Conservation (phyloP, 2,329 filamentous ascomycete species). For the Rhynchosporium secalis region DNA sequence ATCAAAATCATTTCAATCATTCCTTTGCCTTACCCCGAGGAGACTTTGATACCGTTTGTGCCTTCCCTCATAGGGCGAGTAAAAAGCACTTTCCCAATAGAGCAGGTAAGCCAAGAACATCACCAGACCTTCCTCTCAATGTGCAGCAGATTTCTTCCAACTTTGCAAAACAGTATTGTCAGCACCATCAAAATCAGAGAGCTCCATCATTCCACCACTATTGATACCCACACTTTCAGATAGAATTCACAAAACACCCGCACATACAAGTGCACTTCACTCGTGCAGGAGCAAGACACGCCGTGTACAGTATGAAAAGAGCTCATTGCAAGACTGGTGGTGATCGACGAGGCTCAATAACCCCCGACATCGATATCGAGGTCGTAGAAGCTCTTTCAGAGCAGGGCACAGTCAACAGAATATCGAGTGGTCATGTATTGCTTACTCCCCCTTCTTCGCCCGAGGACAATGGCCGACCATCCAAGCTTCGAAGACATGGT, state of each 20-base stretch:
- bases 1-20: constrained; percentile 20
- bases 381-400: constrained; percentile 11
- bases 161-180: neutral
- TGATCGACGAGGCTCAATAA: constrained; percentile 10
- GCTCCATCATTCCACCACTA: constrained; percentile 14
- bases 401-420: constrained; percentile 14
- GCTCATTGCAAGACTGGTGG: constrained; percentile 21
- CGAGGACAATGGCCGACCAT: constrained; percentile 34
- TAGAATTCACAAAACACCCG: neutral
- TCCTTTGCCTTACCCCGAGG: neutral
- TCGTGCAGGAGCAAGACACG: neutral
- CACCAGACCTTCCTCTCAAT: neutral
- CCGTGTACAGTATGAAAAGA: constrained; percentile 30
- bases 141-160: neutral
- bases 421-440: constrained; percentile 20
- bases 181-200: neutral
- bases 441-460: constrained; percentile 34
- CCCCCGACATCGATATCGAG: constrained; percentile 10
- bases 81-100: neutral
- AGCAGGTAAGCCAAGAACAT: constrained; percentile 3
- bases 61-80: neutral
- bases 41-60: neutral
- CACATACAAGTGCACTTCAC: neutral
- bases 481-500: constrained; percentile 45
- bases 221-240: constrained; percentile 12